phyloP scores from a whole-genome alignment of 2,329 filamentous ascomycete species.

The Arthroderma uncinatum region DNA sequence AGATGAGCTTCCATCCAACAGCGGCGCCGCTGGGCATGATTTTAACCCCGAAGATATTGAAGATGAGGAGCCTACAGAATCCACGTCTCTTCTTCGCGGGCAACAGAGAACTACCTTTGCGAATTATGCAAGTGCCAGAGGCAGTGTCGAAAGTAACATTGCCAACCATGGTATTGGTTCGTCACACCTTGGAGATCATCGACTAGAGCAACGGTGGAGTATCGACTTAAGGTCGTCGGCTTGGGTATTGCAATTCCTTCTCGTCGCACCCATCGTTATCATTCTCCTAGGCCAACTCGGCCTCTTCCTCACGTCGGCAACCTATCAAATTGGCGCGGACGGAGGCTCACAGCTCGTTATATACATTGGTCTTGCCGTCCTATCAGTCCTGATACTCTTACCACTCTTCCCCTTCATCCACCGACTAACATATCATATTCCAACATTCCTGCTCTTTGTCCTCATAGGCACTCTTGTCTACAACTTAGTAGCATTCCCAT shows the following conservation, averaged over 20 bases:
- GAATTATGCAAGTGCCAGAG: constrained; percentile 37
- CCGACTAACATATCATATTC: constrained; percentile 71
- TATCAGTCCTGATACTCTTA: constrained; percentile 61
- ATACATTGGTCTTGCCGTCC: constrained; percentile 56
- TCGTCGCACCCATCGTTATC: constrained; percentile 66
- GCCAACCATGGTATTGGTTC: constrained; percentile 20
- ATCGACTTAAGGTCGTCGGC: constrained; percentile 65
- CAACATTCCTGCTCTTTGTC: constrained; percentile 61
- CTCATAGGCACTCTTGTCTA: constrained; percentile 70
- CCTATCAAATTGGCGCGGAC: constrained; percentile 74
- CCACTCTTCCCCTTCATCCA: constrained; percentile 79
- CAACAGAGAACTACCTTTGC: constrained; percentile 45
- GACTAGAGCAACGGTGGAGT: constrained; percentile 78
- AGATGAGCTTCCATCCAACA: constrained; percentile 25
- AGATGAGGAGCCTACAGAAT: constrained; percentile 40
- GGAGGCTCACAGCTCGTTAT: constrained; percentile 61
- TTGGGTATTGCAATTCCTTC: constrained; percentile 76
- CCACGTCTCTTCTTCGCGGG: constrained; percentile 45
- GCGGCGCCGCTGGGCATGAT: constrained; percentile 11
- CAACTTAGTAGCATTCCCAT: constrained; percentile 79
- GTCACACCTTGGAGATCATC: constrained; percentile 40
- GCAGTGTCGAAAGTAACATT: constrained; percentile 20
- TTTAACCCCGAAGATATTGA: constrained; percentile 24
- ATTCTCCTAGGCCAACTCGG: constrained; percentile 67
- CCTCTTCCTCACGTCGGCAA: constrained; percentile 58